Evolutionary conservation across 2,329 filamentous ascomycete genomes (phyloP).

Genomic region (Bimuria novae-zelandiae): DNA sequence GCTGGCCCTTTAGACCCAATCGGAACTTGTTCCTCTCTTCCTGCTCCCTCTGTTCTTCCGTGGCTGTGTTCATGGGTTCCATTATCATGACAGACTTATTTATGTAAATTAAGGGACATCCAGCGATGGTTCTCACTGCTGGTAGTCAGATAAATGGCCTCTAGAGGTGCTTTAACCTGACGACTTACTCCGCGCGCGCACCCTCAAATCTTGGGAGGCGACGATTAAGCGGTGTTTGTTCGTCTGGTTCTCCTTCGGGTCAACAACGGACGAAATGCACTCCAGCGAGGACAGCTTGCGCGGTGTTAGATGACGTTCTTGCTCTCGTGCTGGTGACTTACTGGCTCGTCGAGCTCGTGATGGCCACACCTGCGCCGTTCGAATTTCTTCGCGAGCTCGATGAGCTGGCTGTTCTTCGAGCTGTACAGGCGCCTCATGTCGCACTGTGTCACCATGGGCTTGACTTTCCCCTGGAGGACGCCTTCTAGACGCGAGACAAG

Average conservation of each 20-base stretch:
- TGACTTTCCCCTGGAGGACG: constrained; percentile 85
- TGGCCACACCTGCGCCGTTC: constrained; percentile 81
- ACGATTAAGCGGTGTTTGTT: constrained; percentile 83
- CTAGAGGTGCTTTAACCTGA: not conserved
- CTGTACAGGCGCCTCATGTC: constrained; percentile 79
- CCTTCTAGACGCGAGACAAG: constrained; percentile 75
- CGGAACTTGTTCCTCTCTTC: constrained; percentile 78
- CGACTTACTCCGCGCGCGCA: constrained; percentile 54
- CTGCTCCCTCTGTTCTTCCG: constrained; percentile 64
- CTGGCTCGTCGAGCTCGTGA: constrained; percentile 74
- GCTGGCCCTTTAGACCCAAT: constrained; percentile 63
- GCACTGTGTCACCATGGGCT: constrained; percentile 76
- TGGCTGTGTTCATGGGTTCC: constrained; percentile 74
- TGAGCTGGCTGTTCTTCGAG: constrained; percentile 63
- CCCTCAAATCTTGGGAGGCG: constrained; percentile 70
- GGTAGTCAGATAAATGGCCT: not conserved
- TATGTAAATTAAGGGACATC: constrained; percentile 79
- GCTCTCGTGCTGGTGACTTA: too few species aligned
- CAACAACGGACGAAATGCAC: constrained; percentile 76
- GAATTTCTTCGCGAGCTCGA: constrained; percentile 73
- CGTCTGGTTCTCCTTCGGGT: constrained; percentile 70
- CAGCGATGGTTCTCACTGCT: constrained; percentile 67
- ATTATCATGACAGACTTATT: constrained; percentile 78
- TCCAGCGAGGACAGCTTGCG: constrained; percentile 68
- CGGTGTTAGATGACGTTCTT: too few species aligned